Evolutionary conservation across 805 yeast species (phyloP), one percentile per base, ranked within the genome.

Genomic region (Zygosaccharomyces gambellarensis): DNA sequence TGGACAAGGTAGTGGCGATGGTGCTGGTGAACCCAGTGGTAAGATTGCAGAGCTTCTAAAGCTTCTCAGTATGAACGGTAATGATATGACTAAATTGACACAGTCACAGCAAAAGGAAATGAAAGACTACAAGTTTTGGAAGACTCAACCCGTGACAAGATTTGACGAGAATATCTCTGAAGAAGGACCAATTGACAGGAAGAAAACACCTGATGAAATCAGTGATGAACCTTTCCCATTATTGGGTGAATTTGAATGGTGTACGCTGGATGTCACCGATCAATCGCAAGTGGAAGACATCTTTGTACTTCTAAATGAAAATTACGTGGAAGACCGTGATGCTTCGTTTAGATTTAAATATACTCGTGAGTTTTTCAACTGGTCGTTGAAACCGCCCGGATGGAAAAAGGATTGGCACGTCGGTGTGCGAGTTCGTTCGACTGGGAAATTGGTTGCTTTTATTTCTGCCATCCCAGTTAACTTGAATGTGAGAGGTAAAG

Each of bases 331-430:
- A 69, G 99, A 94, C 67, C 82, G 82, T 47, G 97, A 90, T 63
- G 90, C 94, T 39, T 81, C 89, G 1, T 90, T 94, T 72, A 78
- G 99, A 63, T 92, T 94, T 74, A 87, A 88, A 58, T 94, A 94
- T 69, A 78, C 90, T 0, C 79, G 82, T 28, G 84, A 80, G 28
- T 92, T 94, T 62, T 79, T 94, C 64, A 78, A 83, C 59, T 94
- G 98, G 98, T 96, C 97, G 0, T 74, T 94, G 58, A 85, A 85
- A 55, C 87, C 96, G 2, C 99, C 99, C 0, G 98, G 97, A 14
- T 92, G 92, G 87, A 75, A 75, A 43, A 72, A 76, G 48, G 92
- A 90, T 11, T 92, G 97, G 96, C 85, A 86, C 59, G 85, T 89
- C 31, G 98, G 98, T 56, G 97, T 94, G 12, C 77, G 98, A 36